These are phyloP conservation scores for Trichoderma reesei DNA, from an alignment of 495 filamentous ascomycete species.

Conservation along the genomic window DNA sequence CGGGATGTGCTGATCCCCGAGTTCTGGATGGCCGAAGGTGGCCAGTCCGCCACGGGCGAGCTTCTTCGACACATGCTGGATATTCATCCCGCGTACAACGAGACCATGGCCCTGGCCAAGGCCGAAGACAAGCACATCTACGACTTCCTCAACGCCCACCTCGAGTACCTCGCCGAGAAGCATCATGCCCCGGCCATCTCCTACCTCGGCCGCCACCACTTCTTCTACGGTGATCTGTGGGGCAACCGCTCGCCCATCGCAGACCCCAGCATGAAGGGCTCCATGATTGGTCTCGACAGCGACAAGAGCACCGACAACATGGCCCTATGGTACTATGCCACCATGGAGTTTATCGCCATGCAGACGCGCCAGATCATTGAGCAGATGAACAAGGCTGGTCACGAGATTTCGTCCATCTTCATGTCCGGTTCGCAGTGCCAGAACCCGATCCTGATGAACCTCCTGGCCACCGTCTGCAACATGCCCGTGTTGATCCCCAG, in stretches of 20 bases:
- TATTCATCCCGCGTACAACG: constrained; percentile 79
- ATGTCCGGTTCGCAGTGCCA: constrained; percentile 98
- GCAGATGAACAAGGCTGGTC: constrained; percentile 78
- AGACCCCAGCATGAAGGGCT: constrained; percentile 82
- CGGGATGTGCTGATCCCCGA: constrained; percentile 82
- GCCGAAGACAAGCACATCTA: constrained; percentile 77
- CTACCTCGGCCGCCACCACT: constrained; percentile 84
- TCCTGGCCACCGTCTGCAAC: constrained; percentile 81
- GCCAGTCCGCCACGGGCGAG: constrained; percentile 91
- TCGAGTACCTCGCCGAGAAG: constrained; percentile 61
- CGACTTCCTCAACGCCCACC: constrained; percentile 84
- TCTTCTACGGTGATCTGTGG: constrained; percentile 98
- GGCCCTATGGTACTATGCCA: constrained; percentile 83
- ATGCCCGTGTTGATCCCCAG: constrained; percentile 87
- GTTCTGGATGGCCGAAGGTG: constrained; percentile 94
- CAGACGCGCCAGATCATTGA: constrained; percentile 94
- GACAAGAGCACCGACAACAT: constrained; percentile 80
- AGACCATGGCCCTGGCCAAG: constrained; percentile 65
- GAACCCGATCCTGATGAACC: constrained; percentile 79
- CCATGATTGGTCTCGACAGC: constrained; percentile 72
- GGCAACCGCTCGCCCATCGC: constrained; percentile 92
- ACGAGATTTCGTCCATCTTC: constrained; percentile 83
- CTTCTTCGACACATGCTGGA: constrained; percentile 88
- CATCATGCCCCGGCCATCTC: constrained; percentile 61
- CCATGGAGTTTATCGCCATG: constrained; percentile 94